Base-by-base conservation (phyloP, 768 basidiomycete species). In the Glaciozyma antarctica region DNA sequence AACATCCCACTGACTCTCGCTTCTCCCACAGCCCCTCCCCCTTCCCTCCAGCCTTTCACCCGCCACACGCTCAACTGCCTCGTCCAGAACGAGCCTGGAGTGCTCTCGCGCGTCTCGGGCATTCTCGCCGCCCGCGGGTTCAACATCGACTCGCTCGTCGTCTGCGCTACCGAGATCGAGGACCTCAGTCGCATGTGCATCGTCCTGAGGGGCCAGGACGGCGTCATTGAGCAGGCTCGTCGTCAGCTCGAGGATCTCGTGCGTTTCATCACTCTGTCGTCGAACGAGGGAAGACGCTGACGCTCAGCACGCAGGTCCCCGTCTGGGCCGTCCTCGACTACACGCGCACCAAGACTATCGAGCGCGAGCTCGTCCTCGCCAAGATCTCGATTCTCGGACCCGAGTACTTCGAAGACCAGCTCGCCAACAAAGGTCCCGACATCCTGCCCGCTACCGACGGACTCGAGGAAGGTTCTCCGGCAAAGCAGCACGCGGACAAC, bases 271-370 rank as follows among this genome's bases (percentile, higher is more conserved):
- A 48, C 17, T 2, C 32, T 30, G 12, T 41, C 21, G 12, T n/a
- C n/a, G 17, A 57, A 49, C 28, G 17, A 17, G 9, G 12, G 32
- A 32, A 16, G 58, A 16, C 2, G 22, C 43, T 7, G 19, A 28
- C 16, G 17, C 28, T 58, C 32, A 28, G 4, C 32, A 9, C 32
- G 12, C 64, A 95, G 94, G 93, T 99, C 32, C 95, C 94, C 58
- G 95, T 99, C 6, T 99, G 95, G 95, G 95, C 94, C 34, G 95
- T 99, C 41, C 81, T 99, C 66, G 93, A 99, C 78, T 99, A 98
- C 77, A 97, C 94, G 24, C 83, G 93, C 67, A 98, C 92, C 28
- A 84, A 82, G 63, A 85, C 86, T 34, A 94, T 99, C 76, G 83
- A 87, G 70, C 88, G 95, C 56, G 95, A 99, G 77, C 82, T 98